A percentile compares a stretch with the other conserved stretches of the same genome.
phyloP scores from a whole-genome alignment of 805 yeast genomes.

The Metschnikowia lachancei region DNA sequence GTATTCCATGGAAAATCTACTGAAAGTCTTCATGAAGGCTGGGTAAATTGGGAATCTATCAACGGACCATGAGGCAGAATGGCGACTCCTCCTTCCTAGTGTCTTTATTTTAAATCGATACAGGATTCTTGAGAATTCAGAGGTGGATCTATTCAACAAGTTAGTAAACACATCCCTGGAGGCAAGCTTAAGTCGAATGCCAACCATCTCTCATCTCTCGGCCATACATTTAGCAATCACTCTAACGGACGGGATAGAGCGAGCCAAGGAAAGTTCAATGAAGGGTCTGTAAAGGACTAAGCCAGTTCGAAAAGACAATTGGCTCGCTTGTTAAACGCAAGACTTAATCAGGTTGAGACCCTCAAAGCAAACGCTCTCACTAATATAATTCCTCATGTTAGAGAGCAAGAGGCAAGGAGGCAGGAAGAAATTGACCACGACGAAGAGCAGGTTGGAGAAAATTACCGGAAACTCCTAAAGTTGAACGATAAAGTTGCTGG shows the following conservation, averaged over 20 bases:
- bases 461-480: constrained; percentile 37
- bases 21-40: constrained; percentile 24
- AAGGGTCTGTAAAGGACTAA: constrained; percentile 19
- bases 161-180: constrained; percentile 22
- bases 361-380: constrained; percentile 16
- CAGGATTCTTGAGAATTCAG: constrained; percentile 20
- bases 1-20: constrained; percentile 34
- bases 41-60: constrained; percentile 17
- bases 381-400: constrained; percentile 22
- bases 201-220: constrained; percentile 12
- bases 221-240: constrained; percentile 5
- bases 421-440: constrained; percentile 34
- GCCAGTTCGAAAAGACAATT: constrained; percentile 28
- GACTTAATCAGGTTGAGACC: constrained; percentile 24
- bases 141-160: constrained; percentile 21
- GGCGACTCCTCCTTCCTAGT: constrained; percentile 33
- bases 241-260: constrained; percentile 3
- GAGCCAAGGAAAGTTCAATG: background rate
- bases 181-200: constrained; percentile 22
- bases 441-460: constrained; percentile 40
- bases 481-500: constrained; percentile 35
- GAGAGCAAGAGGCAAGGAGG: constrained; percentile 29
- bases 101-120: constrained; percentile 31
- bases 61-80: constrained; percentile 25
- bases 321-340: constrained; percentile 26